Evolutionary conservation across 768 basidiomycete species (phyloP).

Genomic region (Candolleomyces eurysporus): DNA sequence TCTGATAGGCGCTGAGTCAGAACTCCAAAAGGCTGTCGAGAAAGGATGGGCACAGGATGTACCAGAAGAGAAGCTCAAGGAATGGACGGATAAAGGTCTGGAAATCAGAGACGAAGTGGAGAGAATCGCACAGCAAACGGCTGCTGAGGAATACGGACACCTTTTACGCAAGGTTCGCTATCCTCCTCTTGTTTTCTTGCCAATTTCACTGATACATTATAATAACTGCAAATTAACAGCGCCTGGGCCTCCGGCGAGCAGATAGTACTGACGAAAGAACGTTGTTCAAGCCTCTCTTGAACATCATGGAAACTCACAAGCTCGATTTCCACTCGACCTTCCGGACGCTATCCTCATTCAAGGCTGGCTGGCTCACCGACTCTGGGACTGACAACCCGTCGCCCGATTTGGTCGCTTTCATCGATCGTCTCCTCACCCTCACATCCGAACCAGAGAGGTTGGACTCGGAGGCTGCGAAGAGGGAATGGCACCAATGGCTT

Average conservation of each 20-base stretch:
- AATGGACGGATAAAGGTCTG: constrained; percentile 60
- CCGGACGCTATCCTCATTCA: constrained; percentile 67
- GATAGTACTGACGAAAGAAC: constrained; percentile 56
- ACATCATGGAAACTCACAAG: constrained; percentile 64
- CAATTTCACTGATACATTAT: background rate
- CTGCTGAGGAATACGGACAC: constrained; percentile 59
- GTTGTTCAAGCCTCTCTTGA: constrained; percentile 68
- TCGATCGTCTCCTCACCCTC: constrained; percentile 42
- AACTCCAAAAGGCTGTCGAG: constrained; percentile 49
- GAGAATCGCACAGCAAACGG: constrained; percentile 54
- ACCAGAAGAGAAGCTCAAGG: constrained; percentile 50
- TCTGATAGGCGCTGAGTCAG: constrained; percentile 77
- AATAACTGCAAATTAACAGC: too few species aligned
- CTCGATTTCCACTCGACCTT: constrained; percentile 92
- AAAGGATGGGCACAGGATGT: constrained; percentile 64
- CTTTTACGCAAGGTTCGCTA: constrained; percentile 68
- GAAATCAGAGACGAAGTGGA: constrained; percentile 63
- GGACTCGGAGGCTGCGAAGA: constrained; percentile 42
- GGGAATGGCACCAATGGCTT: constrained; percentile 65
- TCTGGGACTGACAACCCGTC: background rate
- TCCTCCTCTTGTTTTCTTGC: background rate
- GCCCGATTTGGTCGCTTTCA: constrained; percentile 36
- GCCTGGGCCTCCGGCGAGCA: constrained; percentile 69
- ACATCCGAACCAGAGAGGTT: constrained; percentile 46
- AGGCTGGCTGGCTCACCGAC: constrained; percentile 26